Evolutionary conservation across 192 early-diverging fungal genomes (phyloP).

Genomic region (Rhizophlyctis rosea): DNA sequence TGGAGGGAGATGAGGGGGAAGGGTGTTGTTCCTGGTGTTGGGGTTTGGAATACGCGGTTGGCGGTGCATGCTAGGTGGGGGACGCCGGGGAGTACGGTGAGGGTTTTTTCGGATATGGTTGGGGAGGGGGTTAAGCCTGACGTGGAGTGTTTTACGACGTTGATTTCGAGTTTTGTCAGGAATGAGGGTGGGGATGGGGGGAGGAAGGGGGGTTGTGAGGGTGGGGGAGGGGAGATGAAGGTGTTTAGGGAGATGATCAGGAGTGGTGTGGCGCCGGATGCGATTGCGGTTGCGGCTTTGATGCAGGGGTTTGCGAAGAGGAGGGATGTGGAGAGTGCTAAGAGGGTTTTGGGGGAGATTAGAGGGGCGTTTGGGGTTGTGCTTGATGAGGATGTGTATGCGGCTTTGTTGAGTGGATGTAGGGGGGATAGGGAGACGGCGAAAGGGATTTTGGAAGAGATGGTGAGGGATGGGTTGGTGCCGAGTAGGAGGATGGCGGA

Average conservation of each 20-base stretch:
- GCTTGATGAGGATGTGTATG: neutral
- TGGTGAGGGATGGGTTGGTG: neutral
- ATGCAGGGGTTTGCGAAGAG: neutral
- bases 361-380: neutral
- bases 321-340: neutral
- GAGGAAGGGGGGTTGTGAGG: neutral
- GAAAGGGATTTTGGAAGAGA: neutral
- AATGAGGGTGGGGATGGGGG: neutral
- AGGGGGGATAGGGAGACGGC: neutral
- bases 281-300: neutral
- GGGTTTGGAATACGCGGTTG: constrained; percentile 13
- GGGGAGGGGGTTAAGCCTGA: constrained; percentile 8
- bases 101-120: constrained; percentile 5
- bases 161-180: neutral
- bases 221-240: neutral
- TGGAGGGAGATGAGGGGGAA: constrained; percentile 10
- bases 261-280: neutral
- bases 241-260: neutral
- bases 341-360: neutral
- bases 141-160: constrained; percentile 19
- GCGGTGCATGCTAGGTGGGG: constrained; percentile 15
- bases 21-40: constrained; percentile 16
- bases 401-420: neutral
- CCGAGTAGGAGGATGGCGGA: neutral
- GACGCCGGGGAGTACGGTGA: neutral